Percentiles rank a stretch among this genome's conserved stretches.
Evolutionary conservation across 805 yeast genomes (phyloP).

Genomic region (Yamadazyma sp.): DNA sequence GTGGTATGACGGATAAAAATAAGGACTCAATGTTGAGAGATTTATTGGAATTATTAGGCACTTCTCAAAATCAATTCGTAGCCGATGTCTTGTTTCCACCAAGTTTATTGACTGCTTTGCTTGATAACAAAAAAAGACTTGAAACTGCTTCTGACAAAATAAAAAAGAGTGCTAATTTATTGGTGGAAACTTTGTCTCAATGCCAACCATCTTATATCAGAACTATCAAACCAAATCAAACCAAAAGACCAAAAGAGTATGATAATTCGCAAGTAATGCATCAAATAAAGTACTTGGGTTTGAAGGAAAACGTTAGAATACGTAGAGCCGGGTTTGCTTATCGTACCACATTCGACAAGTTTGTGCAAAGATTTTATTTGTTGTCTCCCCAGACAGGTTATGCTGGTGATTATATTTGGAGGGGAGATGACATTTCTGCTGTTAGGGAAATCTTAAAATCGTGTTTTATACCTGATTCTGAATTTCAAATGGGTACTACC

Average conservation of each 20-base stretch:
- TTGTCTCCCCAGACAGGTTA: slow-evolving; percentile 88
- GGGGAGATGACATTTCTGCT: slow-evolving; percentile 54
- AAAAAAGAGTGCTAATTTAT: slow-evolving; percentile 83
- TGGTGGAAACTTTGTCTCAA: slow-evolving; percentile 84
- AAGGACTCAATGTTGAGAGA: slow-evolving; percentile 92
- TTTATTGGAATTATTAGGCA: slow-evolving; percentile 71
- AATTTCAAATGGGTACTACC: slow-evolving; percentile 88
- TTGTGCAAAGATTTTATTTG: slow-evolving; percentile 89
- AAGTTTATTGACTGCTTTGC: slow-evolving; percentile 30
- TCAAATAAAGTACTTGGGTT: slow-evolving; percentile 92
- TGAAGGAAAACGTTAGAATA: slow-evolving; percentile 94
- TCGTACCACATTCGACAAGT: slow-evolving; percentile 93
- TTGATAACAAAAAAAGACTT: slow-evolving; percentile 73
- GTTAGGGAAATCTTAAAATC: slow-evolving; percentile 50
- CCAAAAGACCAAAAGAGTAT: slow-evolving; percentile 85
- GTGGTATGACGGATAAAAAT: slow-evolving; percentile 92
- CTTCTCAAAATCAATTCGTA: slow-evolving; percentile 70
- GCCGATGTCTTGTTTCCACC: slow-evolving; percentile 51
- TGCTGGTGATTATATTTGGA: slow-evolving; percentile 72
- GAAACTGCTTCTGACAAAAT: slow-evolving; percentile 97
- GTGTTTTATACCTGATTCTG: slow-evolving; percentile 69
- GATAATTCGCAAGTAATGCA: slow-evolving; percentile 88
- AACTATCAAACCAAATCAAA: slow-evolving; percentile 96
- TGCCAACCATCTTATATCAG: slow-evolving; percentile 96
- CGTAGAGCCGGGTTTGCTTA: slow-evolving; percentile 99